Evolutionary conservation across 495 filamentous ascomycete species (phyloP).

Genomic region (Mycothermus thermophilus): DNA sequence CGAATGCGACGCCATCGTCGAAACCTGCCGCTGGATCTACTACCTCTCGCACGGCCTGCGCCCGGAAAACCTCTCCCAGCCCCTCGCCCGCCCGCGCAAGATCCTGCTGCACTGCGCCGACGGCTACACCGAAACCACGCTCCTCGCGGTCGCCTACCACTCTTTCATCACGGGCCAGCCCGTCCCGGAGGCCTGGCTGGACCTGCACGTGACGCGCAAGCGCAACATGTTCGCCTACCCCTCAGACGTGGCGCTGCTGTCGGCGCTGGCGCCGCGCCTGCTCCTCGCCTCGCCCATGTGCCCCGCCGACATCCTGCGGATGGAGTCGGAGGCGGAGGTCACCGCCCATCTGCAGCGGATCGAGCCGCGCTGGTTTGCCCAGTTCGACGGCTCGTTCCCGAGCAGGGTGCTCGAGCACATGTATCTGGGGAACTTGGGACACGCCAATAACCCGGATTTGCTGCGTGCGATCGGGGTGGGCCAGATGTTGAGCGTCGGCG

Average conservation of each 20-base stretch:
- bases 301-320: conserved; percentile 6
- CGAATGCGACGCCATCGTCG: conserved; percentile 70
- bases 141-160: conserved; percentile 77
- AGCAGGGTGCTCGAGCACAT: conserved; percentile 85
- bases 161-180: conserved; percentile 78
- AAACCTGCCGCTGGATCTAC: conserved; percentile 81
- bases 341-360: conserved; percentile 17
- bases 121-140: conserved; percentile 87
- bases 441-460: conserved; percentile 85
- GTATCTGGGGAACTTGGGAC: conserved; percentile 84
- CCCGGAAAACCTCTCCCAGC: conserved; percentile 20
- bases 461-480: conserved; percentile 66
- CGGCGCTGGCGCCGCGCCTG: conserved; percentile 58
- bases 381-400: conserved; percentile 81
- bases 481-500: conserved; percentile 87
- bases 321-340: not conserved
- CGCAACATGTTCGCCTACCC: conserved; percentile 96
- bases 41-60: conserved; percentile 50
- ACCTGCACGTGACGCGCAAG: conserved; percentile 61
- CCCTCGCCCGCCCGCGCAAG: conserved; percentile 34
- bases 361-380: conserved; percentile 66
- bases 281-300: conserved; percentile 37
- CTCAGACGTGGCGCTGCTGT: conserved; percentile 69
- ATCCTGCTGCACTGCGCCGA: conserved; percentile 88
- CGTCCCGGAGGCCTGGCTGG: conserved; percentile 72